Evolutionary conservation across 805 yeast species (phyloP).

Genomic region (Limtongia smithiae): DNA sequence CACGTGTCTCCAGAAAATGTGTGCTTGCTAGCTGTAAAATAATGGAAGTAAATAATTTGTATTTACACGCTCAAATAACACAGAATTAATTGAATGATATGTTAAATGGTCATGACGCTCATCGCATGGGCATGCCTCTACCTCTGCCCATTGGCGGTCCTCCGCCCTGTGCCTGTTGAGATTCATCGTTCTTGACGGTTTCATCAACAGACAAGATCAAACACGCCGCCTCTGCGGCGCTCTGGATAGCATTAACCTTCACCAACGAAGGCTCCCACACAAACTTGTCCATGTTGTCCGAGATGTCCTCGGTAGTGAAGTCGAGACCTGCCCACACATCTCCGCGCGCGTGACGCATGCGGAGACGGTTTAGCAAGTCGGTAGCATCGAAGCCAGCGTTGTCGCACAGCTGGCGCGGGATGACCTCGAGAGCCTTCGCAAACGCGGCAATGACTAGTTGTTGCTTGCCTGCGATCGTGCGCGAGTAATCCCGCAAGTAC

Average conservation of each 20-base stretch:
- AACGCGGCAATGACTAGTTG: constrained; percentile 88
- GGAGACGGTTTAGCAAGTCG: constrained; percentile 82
- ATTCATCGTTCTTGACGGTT: constrained; percentile 52
- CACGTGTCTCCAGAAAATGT: constrained; percentile 69
- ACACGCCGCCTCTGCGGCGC: constrained; percentile 96
- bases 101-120: too few species aligned
- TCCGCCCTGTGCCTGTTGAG: constrained; percentile 38
- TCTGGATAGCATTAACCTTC: constrained; percentile 85
- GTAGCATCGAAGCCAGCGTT: constrained; percentile 99
- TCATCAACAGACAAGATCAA: constrained; percentile 93
- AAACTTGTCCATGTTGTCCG: constrained; percentile 77
- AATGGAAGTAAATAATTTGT: too few species aligned
- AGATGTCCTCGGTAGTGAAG: constrained; percentile 74
- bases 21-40: constrained; percentile 42
- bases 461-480: constrained; percentile 90
- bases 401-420: constrained; percentile 96
- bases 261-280: constrained; percentile 99
- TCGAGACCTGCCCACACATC: constrained; percentile 91
- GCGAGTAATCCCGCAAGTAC: constrained; percentile 79
- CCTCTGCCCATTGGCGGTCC: constrained; percentile 28
- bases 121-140: constrained; percentile 17
- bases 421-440: constrained; percentile 91
- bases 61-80: too few species aligned
- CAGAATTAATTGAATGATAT: too few species aligned
- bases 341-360: constrained; percentile 93